Percentiles rank a stretch among this genome's conserved stretches.
Evolutionary conservation across 2,329 filamentous ascomycete genomes (phyloP).

Genomic region (Balansia obtecta): DNA sequence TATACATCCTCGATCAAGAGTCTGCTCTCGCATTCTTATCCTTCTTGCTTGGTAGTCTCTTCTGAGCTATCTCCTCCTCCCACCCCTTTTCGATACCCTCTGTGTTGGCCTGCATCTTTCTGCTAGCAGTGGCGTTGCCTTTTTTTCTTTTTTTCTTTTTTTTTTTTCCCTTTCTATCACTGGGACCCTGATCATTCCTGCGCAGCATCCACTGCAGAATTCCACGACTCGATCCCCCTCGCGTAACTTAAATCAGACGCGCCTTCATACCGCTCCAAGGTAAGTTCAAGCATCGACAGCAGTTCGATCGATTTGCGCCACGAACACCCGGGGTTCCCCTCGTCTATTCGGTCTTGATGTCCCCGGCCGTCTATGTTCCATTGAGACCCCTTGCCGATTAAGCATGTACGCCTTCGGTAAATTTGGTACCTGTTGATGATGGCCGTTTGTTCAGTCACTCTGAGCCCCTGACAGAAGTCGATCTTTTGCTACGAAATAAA

Average conservation of each 20-base stretch:
- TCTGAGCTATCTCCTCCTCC: neutral
- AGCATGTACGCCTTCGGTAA: neutral
- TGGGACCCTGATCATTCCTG: slow-evolving; percentile 3
- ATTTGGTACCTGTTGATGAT: no score
- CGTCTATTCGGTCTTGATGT: neutral
- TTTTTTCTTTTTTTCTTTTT: slow-evolving; percentile 1
- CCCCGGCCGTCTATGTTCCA: neutral
- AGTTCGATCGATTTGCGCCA: neutral
- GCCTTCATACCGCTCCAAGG: neutral
- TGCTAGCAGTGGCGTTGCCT: slow-evolving; percentile 8
- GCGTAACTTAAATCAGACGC: neutral
- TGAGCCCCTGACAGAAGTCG: no score
- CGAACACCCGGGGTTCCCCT: neutral
- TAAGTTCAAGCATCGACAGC: neutral
- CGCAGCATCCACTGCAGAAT: neutral
- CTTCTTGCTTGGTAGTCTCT: slow-evolving; percentile 3
- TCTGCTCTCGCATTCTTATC: neutral
- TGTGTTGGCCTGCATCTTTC: slow-evolving; percentile 8
- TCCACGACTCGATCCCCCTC: neutral
- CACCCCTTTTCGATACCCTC: slow-evolving; percentile 9
- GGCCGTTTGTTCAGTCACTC: no score
- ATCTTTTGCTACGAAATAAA: no score
- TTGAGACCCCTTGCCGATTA: neutral
- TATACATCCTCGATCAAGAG: slow-evolving; percentile 1
- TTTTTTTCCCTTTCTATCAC: neutral